phyloP scores from a whole-genome alignment of 1,284 basidiomycete genomes.

The Trichosporon ovoides region DNA sequence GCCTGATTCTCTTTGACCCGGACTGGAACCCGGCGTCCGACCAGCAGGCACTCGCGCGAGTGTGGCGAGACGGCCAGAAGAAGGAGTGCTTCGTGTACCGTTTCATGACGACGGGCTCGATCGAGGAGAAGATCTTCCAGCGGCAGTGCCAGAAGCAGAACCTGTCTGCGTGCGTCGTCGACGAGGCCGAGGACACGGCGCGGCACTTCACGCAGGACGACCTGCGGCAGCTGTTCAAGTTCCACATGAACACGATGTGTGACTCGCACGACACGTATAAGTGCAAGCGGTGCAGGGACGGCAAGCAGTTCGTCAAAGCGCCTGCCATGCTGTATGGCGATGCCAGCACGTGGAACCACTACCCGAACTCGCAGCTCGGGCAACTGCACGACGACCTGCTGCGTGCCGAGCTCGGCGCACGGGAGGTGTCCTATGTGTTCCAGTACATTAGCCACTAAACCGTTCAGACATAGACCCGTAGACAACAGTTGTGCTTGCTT shows the following conservation, averaged over 20 bases:
- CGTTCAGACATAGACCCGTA: not conserved
- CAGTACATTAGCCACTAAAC: conserved; percentile 62
- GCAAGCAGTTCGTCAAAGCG: conserved; percentile 76
- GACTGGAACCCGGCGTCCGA: conserved; percentile 99
- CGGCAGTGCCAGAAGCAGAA: conserved; percentile 91
- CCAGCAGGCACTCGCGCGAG: conserved; percentile 95
- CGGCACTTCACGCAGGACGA: conserved; percentile 91
- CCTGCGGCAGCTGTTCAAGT: conserved; percentile 84
- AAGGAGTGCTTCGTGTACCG: conserved; percentile 99
- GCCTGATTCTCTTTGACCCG: conserved; percentile 94
- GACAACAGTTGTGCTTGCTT: not conserved
- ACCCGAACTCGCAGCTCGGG: conserved; percentile 77
- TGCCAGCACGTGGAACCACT: conserved; percentile 99
- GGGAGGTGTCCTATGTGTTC: conserved; percentile 85
- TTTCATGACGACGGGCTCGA: conserved; percentile 94
- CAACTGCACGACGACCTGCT: conserved; percentile 94
- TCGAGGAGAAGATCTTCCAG: conserved; percentile 99
- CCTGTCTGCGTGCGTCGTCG: conserved; percentile 92
- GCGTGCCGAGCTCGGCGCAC: conserved; percentile 75
- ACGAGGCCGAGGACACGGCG: conserved; percentile 92
- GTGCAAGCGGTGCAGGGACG: conserved; percentile 88
- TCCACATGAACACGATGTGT: conserved; percentile 79
- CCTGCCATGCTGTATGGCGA: conserved; percentile 90
- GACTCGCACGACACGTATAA: conserved; percentile 98
- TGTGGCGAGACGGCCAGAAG: conserved; percentile 99